Percentiles rank a stretch among this genome's conserved stretches.
phyloP scores from a whole-genome alignment of 148 eudicot genomes.

The Polygonum maritimum region DNA sequence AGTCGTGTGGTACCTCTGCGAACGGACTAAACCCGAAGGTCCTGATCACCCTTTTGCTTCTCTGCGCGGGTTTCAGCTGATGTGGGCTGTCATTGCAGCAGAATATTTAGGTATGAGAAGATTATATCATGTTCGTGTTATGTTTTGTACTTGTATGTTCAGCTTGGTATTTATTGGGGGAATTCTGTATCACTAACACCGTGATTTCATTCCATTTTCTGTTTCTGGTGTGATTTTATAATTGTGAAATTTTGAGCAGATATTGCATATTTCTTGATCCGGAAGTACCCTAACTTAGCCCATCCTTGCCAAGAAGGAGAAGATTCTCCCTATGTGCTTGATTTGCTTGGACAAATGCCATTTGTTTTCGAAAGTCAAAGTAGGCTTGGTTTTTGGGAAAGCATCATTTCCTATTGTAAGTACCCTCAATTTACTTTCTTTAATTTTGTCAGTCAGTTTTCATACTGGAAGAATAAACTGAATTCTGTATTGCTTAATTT shows the following conservation, averaged over 20 bases:
- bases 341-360: slow-evolving; percentile 7
- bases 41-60: slow-evolving; percentile 3
- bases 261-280: slow-evolving; percentile 1
- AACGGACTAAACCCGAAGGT: background rate
- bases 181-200: background rate
- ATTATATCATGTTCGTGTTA: background rate
- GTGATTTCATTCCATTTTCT: background rate
- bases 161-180: background rate
- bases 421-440: background rate
- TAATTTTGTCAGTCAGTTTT: background rate
- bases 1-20: slow-evolving; percentile 5
- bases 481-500: background rate
- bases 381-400: slow-evolving; percentile 7
- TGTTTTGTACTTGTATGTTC: background rate
- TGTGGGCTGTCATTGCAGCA: slow-evolving; percentile 6
- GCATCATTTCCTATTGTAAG: background rate
- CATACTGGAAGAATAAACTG: background rate
- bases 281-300: background rate
- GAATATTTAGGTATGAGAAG: slow-evolving; percentile 2
- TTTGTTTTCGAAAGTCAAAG: slow-evolving; percentile 1
- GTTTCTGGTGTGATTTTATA: too few species aligned
- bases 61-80: background rate
- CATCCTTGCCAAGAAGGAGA: background rate
- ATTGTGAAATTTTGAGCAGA: background rate
- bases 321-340: background rate